A percentile compares a stretch with the other conserved stretches of the same genome.
phyloP scores from a whole-genome alignment of 306 rosid species.

The Vigna radiata region DNA sequence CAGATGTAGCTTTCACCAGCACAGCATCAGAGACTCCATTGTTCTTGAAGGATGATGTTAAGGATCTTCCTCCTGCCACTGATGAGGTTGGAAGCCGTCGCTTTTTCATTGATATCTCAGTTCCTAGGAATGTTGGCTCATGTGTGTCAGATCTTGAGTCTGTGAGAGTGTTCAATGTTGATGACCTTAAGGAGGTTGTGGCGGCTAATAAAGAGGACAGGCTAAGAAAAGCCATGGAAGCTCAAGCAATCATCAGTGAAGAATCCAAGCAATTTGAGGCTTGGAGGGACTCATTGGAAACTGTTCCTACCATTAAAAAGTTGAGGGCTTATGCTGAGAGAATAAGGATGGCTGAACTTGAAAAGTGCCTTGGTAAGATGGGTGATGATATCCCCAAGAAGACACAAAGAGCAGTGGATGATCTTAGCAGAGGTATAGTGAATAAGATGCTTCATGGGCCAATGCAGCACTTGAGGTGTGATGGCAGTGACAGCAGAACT shows the following conservation, averaged over 20 bases:
- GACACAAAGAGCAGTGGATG: slow-evolving; percentile 90
- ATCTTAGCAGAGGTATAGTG: slow-evolving; percentile 94
- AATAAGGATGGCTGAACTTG: slow-evolving; percentile 86
- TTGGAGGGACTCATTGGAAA: slow-evolving; percentile 98
- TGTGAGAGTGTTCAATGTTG: slow-evolving; percentile 81
- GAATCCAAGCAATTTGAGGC: slow-evolving; percentile 95
- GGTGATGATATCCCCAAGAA: slow-evolving; percentile 91
- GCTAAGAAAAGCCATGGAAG: slow-evolving; percentile 92
- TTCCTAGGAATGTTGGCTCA: slow-evolving; percentile 90
- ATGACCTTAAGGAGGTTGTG: slow-evolving; percentile 96
- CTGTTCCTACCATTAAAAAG: slow-evolving; percentile 98
- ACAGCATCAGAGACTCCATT: slow-evolving; percentile 92
- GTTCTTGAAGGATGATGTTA: slow-evolving; percentile 75
- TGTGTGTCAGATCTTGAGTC: slow-evolving; percentile 74
- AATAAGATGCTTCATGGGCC: slow-evolving; percentile 99
- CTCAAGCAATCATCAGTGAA: slow-evolving; percentile 84
- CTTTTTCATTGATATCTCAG: slow-evolving; percentile 86
- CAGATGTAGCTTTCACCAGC: slow-evolving; percentile 90
- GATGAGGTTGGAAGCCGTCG: slow-evolving; percentile 63
- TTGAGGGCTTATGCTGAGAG: slow-evolving; percentile 97
- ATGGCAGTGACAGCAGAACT: slow-evolving; percentile 95
- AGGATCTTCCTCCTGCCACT: slow-evolving; percentile 72
- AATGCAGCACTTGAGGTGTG: slow-evolving; percentile 98
- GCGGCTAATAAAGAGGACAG: slow-evolving; percentile 99
- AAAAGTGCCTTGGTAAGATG: slow-evolving; percentile 90